phyloP scores from a whole-genome alignment of 441 rosid genomes.

The Euphorbia corollata region DNA sequence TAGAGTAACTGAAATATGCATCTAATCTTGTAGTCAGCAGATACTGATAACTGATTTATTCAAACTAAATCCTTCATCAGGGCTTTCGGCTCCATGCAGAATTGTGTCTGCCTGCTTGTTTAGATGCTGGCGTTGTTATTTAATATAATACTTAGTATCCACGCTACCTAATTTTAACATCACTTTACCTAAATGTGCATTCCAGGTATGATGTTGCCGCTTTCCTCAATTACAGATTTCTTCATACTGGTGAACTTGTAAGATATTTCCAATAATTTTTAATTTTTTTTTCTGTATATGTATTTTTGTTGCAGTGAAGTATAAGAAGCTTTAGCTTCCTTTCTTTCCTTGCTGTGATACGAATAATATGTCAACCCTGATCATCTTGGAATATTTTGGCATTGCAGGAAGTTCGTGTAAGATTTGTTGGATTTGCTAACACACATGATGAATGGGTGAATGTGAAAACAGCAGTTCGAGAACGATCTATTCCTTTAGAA shows the following conservation, averaged over 20 bases:
- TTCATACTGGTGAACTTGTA: slow-evolving; percentile 50
- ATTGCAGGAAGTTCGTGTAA: slow-evolving; percentile 53
- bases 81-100: neutral
- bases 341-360: slow-evolving; percentile 4
- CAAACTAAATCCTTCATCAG: neutral
- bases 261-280: slow-evolving; percentile 24
- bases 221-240: slow-evolving; percentile 43
- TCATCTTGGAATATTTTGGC: slow-evolving; percentile 21
- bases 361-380: slow-evolving; percentile 13
- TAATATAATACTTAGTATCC: neutral
- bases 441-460: slow-evolving; percentile 66
- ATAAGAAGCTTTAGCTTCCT: too few species aligned
- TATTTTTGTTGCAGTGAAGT: neutral
- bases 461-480: slow-evolving; percentile 40
- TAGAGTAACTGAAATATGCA: neutral
- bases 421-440: slow-evolving; percentile 56
- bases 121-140: neutral
- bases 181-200: slow-evolving; percentile 11
- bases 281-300: neutral
- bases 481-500: slow-evolving; percentile 53
- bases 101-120: neutral
- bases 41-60: neutral
- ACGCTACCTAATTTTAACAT: neutral
- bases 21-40: neutral
- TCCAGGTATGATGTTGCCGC: slow-evolving; percentile 60